A percentile compares a stretch with the other conserved stretches of the same genome.
These are phyloP conservation scores for Nannochloropsis gaditana DNA, from an alignment of 108 stramenopile species.

Conservation along the genomic window DNA sequence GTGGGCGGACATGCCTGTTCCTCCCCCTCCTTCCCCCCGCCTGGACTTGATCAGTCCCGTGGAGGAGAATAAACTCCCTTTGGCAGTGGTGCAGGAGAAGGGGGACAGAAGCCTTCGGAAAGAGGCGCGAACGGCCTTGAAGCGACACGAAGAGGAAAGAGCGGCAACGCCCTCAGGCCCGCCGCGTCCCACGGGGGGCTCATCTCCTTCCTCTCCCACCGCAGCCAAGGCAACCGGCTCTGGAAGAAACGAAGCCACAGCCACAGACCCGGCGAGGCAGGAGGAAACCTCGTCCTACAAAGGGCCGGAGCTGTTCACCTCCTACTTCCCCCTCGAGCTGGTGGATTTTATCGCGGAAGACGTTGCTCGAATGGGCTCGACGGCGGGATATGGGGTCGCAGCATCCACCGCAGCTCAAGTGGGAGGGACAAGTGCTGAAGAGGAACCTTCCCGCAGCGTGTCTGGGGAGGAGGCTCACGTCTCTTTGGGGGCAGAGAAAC, in stretches of 20 bases:
- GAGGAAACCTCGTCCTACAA: neutral
- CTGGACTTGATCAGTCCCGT: neutral
- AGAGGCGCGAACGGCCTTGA: neutral
- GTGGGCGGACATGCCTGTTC: neutral
- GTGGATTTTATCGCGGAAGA: neutral
- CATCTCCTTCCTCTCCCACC: neutral
- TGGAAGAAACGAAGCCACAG: neutral
- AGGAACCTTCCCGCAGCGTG: too few species aligned
- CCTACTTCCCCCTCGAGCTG: neutral
- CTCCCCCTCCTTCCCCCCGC: slow-evolving; percentile 9
- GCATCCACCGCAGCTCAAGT: too few species aligned
- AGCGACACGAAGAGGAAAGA: neutral
- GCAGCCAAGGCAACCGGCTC: neutral
- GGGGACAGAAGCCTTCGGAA: neutral
- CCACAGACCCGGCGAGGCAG: neutral
- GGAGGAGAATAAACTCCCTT: neutral
- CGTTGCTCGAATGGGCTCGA: too few species aligned
- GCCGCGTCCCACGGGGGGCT: neutral
- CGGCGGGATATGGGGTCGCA: too few species aligned
- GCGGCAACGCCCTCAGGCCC: neutral
- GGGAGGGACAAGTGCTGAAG: too few species aligned
- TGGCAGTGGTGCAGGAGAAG: neutral
- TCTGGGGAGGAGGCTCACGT: too few species aligned
- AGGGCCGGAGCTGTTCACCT: neutral
- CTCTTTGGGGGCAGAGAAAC: too few species aligned